These are phyloP conservation scores for Curvularia eragrostidis DNA, from an alignment of 2,329 filamentous ascomycete species.

Conservation along the genomic window DNA sequence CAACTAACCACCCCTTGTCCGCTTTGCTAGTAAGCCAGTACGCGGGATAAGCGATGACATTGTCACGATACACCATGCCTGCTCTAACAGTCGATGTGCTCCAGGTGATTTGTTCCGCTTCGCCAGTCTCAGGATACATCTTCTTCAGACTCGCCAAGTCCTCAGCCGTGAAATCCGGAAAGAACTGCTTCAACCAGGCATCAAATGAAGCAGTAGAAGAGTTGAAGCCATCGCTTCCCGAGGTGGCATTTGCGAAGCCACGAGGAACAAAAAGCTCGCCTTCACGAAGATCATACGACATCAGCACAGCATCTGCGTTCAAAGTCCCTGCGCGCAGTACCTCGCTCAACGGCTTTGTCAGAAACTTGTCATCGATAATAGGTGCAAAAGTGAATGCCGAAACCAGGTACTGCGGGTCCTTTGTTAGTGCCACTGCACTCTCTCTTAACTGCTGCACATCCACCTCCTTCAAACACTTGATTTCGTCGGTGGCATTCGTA, in stretches of 20 bases:
- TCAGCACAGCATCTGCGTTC: constrained; percentile 57
- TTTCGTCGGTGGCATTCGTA: constrained; percentile 45
- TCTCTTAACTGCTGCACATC: constrained; percentile 62
- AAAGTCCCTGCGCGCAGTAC: constrained; percentile 50
- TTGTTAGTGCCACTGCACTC: constrained; percentile 59
- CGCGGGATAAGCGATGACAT: constrained; percentile 65
- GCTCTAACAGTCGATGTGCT: constrained; percentile 61
- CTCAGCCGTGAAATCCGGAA: constrained; percentile 55
- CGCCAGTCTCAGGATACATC: constrained; percentile 59
- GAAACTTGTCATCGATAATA: constrained; percentile 64
- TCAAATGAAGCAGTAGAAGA: constrained; percentile 59
- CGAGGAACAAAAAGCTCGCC: constrained; percentile 67
- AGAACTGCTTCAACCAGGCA: constrained; percentile 61
- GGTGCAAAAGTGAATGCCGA: constrained; percentile 67
- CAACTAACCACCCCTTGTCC: constrained; percentile 59
- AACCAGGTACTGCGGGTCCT: constrained; percentile 61
- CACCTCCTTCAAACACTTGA: constrained; percentile 62
- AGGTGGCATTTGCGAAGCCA: constrained; percentile 50
- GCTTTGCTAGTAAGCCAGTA: constrained; percentile 63
- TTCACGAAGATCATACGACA: constrained; percentile 69
- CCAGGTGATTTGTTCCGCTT: constrained; percentile 59
- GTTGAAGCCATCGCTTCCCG: constrained; percentile 56
- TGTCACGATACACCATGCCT: constrained; percentile 64
- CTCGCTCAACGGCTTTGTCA: constrained; percentile 57
- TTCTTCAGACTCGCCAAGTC: constrained; percentile 52